Conservation (phyloP, 257 asterid species). For the Solanum clarkiae region DNA sequence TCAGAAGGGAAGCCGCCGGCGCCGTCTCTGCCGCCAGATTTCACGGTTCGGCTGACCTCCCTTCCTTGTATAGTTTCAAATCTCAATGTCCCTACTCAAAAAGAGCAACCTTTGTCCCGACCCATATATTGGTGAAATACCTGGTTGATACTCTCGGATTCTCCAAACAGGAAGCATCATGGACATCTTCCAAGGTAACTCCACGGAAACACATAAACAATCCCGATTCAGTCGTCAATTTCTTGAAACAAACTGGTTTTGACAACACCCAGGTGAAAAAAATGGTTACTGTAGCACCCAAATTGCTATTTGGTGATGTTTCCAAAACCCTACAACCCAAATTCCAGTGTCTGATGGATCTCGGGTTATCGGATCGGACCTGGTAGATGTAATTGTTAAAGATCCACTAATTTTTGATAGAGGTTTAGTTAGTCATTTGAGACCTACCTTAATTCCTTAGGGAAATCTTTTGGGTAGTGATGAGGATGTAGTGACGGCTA, state of each 20-base stretch:
- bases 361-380: not conserved
- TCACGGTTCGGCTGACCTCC: not conserved
- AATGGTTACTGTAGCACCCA: not conserved
- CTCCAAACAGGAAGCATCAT: not conserved
- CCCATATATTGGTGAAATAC: not conserved
- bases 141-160: conserved; percentile 2
- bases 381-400: not conserved
- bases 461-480: not conserved
- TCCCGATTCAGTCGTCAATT: not conserved
- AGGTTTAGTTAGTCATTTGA: not conserved
- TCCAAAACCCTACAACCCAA: conserved; percentile 5
- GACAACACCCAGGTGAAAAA: not conserved
- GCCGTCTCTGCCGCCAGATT: not conserved
- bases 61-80: not conserved
- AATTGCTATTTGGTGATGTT: not conserved
- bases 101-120: not conserved
- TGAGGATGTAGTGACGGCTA: not conserved
- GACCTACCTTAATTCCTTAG: not conserved
- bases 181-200: not conserved
- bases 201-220: not conserved
- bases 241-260: not conserved
- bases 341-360: not conserved
- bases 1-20: not conserved
- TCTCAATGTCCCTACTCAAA: not conserved
- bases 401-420: not conserved